These are phyloP conservation scores for Lobosporangium transversale DNA, from an alignment of 192 early-diverging fungal species.

Conservation along the genomic window DNA sequence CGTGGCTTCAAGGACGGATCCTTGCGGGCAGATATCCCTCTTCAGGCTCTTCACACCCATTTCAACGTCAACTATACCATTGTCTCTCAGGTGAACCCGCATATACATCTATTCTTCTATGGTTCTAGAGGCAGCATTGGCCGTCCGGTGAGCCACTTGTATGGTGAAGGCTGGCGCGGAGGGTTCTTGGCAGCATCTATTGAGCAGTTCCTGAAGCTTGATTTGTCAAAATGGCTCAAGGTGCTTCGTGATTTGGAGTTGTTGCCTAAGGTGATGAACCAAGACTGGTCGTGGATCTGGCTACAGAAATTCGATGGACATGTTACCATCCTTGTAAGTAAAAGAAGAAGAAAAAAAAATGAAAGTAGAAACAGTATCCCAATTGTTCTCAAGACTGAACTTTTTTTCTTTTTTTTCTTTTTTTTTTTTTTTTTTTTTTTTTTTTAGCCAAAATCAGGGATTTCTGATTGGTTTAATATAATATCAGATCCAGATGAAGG, in stretches of 20 bases:
- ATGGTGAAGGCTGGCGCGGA: slow-evolving; percentile 86
- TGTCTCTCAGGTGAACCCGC: slow-evolving; percentile 89
- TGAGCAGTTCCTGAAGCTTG: slow-evolving; percentile 85
- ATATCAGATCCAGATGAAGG: slow-evolving; percentile 70
- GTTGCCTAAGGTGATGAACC: slow-evolving; percentile 77
- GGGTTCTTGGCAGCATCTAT: slow-evolving; percentile 85
- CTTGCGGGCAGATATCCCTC: slow-evolving; percentile 84
- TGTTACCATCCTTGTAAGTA: slow-evolving; percentile 77
- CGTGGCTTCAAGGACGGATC: slow-evolving; percentile 88
- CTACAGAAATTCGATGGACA: slow-evolving; percentile 93
- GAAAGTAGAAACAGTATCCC: too few species aligned
- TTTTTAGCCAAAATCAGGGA: slow-evolving; percentile 60
- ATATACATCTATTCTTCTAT: slow-evolving; percentile 89
- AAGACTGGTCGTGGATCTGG: slow-evolving; percentile 86
- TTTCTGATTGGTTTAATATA: slow-evolving; percentile 72
- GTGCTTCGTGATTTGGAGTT: slow-evolving; percentile 82
- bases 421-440: not conserved
- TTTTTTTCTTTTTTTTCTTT: too few species aligned
- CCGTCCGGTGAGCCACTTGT: slow-evolving; percentile 74
- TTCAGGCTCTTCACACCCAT: slow-evolving; percentile 74
- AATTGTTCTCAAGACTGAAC: too few species aligned
- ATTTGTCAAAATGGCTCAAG: slow-evolving; percentile 87
- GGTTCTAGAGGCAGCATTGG: slow-evolving; percentile 80
- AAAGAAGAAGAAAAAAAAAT: too few species aligned
- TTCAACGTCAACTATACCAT: slow-evolving; percentile 91